Base-by-base conservation (phyloP, 2,329 filamentous ascomycete species). In the Drechslera avenae region DNA sequence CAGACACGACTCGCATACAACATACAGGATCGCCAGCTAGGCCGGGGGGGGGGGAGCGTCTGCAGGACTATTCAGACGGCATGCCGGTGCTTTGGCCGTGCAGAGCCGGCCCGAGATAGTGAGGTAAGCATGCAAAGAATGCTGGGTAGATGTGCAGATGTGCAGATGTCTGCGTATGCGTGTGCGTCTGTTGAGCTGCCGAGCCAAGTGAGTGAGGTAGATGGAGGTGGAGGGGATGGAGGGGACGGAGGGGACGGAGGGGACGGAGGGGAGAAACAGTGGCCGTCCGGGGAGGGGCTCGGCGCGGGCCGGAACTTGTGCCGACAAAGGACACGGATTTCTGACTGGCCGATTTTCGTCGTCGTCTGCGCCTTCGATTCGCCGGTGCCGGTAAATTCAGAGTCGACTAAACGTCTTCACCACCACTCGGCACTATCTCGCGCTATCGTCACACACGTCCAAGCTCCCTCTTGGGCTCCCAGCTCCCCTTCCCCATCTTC, bases 1-100 rank as follows among this genome's bases (percentile, higher is more conserved):
- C n/a, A n/a, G n/a, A 42, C 47, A 41, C 46, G 39, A 39, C 39
- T 44, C 40, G 45, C 54, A 62, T 59, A 46, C 55, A 60, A 60
- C 54, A 62, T 59, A 44, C 53, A 62, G 56, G 58, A 59, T 60
- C 59, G 52, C 59, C 51, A 32, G 33, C 49, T 52, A 52, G 49
- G 37, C 39, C n/a, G 26, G 46, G 41, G 17, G 17, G 30, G 26
- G 46, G 41, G 17, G 17, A 28, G 26, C 21, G 30, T 31, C 34
- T 54, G 52, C 47, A 46, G 42, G 13, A 17, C 26, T 42, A 17
- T 34, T 33, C 43, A 36, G 36, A 45, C 44, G 45, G 31, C 40
- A 42, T 40, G 31, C 28, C 31, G 26, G 37, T 34, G 31, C 10
- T 23, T 16, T 19, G n/a, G 16, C 45, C 36, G 21, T 32, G 40